phyloP scores from a whole-genome alignment of 176 grass and related monocot genomes.

The Oryza meyeriana region DNA sequence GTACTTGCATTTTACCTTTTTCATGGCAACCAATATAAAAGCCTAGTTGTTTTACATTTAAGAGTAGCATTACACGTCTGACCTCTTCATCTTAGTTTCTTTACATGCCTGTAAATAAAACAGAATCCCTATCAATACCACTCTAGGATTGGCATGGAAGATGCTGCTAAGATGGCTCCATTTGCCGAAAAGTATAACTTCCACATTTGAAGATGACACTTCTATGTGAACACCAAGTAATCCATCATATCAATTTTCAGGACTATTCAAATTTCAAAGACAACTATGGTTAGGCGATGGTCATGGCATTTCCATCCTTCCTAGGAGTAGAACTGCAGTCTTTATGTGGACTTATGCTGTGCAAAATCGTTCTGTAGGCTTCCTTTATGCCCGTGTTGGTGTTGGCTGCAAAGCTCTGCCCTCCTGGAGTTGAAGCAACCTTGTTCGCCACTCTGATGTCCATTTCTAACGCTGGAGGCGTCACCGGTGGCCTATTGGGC shows the following conservation, averaged over 20 bases:
- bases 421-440: conserved; percentile 80
- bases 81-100: neutral
- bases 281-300: neutral
- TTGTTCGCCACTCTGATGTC: conserved; percentile 96
- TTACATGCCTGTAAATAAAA: neutral
- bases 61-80: neutral
- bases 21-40: neutral
- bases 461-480: conserved; percentile 82
- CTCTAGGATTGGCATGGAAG: neutral
- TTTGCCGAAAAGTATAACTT: neutral
- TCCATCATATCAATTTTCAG: neutral
- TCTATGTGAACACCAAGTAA: neutral
- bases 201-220: neutral
- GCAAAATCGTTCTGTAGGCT: conserved; percentile 43
- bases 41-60: neutral
- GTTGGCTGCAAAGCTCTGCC: conserved; percentile 81
- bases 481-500: conserved; percentile 67
- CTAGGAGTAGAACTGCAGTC: neutral
- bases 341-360: neutral
- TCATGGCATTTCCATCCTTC: neutral
- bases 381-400: conserved; percentile 97
- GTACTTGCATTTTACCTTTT: neutral
- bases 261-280: neutral
- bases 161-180: neutral
- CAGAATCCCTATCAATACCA: neutral